These are phyloP conservation scores for Iris macrosiphon DNA, from an alignment of 106 monocot species.

Conservation along the genomic window DNA sequence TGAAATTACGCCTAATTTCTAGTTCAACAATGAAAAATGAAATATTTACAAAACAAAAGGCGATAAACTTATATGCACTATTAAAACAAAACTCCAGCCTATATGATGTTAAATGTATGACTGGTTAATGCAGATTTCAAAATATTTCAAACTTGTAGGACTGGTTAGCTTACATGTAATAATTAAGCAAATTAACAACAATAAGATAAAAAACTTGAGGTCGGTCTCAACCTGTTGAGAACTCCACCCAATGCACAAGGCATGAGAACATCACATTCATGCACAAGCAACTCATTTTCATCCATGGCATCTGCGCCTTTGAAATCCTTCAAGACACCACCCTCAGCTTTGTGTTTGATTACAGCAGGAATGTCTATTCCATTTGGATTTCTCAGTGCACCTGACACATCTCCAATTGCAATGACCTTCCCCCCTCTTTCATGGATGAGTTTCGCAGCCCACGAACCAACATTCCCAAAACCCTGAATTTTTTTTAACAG, in stretches of 20 bases:
- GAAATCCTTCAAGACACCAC: conserved; percentile 61
- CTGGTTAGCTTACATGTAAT: too few relatives aligned
- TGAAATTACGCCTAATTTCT: too few relatives aligned
- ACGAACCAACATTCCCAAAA: conserved; percentile 90
- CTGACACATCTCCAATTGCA: conserved; percentile 54
- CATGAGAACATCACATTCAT: conserved; percentile 84
- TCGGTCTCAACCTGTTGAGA: conserved; percentile 39
- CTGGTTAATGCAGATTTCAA: too few relatives aligned
- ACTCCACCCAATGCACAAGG: conserved; percentile 82
- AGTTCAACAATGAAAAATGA: too few relatives aligned
- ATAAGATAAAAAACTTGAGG: not conserved
- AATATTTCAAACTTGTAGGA: too few relatives aligned
- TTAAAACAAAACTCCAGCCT: too few relatives aligned
- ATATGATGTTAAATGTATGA: too few relatives aligned
- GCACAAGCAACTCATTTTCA: conserved; percentile 44
- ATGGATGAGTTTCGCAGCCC: conserved; percentile 68
- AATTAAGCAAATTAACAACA: too few relatives aligned
- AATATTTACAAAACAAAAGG: too few relatives aligned
- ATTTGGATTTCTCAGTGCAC: conserved; percentile 50
- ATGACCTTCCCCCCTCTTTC: conserved; percentile 70
- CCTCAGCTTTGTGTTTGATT: conserved; percentile 38
- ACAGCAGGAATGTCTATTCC: conserved; percentile 62
- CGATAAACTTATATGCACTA: too few relatives aligned
- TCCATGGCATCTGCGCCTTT: conserved; percentile 41
- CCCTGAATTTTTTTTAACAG: too few relatives aligned